These are phyloP conservation scores for Haematococcus lacustris DNA, from an alignment of 139 green algal species.

Conservation along the genomic window DNA sequence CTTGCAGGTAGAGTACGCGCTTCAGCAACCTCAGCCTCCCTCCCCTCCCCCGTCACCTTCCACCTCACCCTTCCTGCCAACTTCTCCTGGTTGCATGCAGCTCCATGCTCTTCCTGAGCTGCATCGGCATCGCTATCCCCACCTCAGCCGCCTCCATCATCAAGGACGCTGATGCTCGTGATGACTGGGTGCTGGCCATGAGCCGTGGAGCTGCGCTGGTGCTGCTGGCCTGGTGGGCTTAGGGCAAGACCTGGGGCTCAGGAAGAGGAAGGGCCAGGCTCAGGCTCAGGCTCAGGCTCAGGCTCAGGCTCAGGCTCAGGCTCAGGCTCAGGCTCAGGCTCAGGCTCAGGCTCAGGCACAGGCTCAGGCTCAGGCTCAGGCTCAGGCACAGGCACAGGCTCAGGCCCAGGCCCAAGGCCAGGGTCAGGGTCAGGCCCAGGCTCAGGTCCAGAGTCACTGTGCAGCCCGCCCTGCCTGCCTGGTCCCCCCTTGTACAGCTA, in stretches of 20 bases:
- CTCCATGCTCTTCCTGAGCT: slow-evolving; percentile 70
- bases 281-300: no score
- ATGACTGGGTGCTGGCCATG: slow-evolving; percentile 20
- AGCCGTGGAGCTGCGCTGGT: slow-evolving; percentile 24
- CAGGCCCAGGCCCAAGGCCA: no score
- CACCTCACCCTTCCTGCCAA: background rate
- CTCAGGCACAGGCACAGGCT: no score
- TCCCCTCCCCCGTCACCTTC: background rate
- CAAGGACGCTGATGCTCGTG: background rate
- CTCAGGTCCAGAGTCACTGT: no score
- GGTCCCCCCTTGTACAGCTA: slow-evolving; percentile 52
- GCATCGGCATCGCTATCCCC: slow-evolving; percentile 72
- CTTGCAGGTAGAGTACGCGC: background rate
- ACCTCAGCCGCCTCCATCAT: slow-evolving; percentile 37
- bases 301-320: no score
- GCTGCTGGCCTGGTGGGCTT: slow-evolving; percentile 24
- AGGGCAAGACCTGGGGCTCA: no score
- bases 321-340: no score
- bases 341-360: no score
- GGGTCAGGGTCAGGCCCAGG: no score
- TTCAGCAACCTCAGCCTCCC: background rate
- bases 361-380: no score
- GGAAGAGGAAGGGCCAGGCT: no score
- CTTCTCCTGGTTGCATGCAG: background rate
- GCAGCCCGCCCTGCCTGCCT: no score